phyloP scores from a whole-genome alignment of 352 stramenopile species.

The Globisporangium lucens region DNA sequence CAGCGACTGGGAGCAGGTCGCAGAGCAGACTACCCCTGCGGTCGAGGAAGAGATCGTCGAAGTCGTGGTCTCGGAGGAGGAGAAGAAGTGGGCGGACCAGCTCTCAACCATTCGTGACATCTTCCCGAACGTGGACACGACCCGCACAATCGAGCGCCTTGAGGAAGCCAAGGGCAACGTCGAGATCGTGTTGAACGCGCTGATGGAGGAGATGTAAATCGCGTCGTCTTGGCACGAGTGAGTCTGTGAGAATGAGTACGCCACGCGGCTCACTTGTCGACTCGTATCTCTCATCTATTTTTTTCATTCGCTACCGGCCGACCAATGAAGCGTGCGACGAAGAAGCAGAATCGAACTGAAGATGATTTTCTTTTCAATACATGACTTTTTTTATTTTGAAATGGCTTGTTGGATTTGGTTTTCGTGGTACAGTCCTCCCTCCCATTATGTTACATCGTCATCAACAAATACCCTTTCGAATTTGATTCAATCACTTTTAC shows the following conservation, averaged over 20 bases:
- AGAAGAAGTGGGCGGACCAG: conserved; percentile 76
- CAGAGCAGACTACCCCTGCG: conserved; percentile 22
- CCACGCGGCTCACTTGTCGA: background rate
- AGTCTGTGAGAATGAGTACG: background rate
- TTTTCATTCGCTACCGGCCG: conserved; percentile 1
- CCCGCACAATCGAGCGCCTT: conserved; percentile 51
- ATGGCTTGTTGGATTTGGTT: background rate
- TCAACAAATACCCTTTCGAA: no score
- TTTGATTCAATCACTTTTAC: no score
- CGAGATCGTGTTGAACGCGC: conserved; percentile 71
- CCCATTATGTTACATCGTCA: no score
- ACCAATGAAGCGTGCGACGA: background rate
- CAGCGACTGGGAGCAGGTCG: conserved; percentile 73
- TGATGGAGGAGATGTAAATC: conserved; percentile 79
- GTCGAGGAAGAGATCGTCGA: conserved; percentile 43
- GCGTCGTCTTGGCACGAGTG: background rate
- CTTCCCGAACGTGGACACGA: conserved; percentile 54
- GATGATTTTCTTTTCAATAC: conserved; percentile 12
- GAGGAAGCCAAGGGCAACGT: conserved; percentile 84
- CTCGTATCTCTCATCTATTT: background rate
- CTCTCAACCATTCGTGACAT: conserved; percentile 76
- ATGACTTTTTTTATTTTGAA: conserved; percentile 10
- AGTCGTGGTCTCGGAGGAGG: conserved; percentile 50
- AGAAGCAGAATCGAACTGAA: conserved; percentile 9
- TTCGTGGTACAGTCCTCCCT: no score